Base-by-base conservation (phyloP, 331 rosid species). In the Stylosanthes scabra region DNA sequence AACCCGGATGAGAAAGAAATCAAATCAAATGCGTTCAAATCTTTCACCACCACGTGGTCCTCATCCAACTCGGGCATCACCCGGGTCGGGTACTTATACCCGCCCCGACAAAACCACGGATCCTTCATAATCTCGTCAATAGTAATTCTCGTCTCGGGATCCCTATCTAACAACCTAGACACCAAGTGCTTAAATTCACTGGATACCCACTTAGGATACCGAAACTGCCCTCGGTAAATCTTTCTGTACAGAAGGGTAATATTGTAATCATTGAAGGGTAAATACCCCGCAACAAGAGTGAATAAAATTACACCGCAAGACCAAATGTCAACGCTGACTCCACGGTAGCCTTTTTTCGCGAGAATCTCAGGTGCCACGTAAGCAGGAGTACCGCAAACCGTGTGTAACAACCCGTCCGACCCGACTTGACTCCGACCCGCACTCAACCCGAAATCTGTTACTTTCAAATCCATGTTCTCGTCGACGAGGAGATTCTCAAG, bases 291-390 rank as follows among this genome's bases (percentile, higher is more conserved):
- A 14, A 47, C 78, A 45, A 91, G 83, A 5, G 81, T 90, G 66
- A 74, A 91, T 28, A 91, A 74, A 7, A 87, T 76, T 57, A 91
- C 70, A 5, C 95, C 97, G 75, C 95, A 88, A 0, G 92, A 87
- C 95, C 95, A 91, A 0, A 87, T 63, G 11, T 91, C 97, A n/a
- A 81, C 84, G 64, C 74, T 86, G 2, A 88, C 89, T 1, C 95
- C 97, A 7, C 85, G 81, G 73, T 88, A 91, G 4, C 94, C 92
- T 55, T 83, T 87, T 67, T 71, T 88, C 1, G 81, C 73, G 3
- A 91, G 87, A 47, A 91, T 69, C 80, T 91, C 97, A 0, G 97
- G 97, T 3, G 97, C 97, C 81, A 88, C 88, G 76, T 91, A 91
- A 2, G 94, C 88, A 1, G 97, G 97, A 0, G 97, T 91, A 5